Conservation (phyloP, 1,284 basidiomycete genomes). For the Apiotrichum veenhuisii region DNA sequence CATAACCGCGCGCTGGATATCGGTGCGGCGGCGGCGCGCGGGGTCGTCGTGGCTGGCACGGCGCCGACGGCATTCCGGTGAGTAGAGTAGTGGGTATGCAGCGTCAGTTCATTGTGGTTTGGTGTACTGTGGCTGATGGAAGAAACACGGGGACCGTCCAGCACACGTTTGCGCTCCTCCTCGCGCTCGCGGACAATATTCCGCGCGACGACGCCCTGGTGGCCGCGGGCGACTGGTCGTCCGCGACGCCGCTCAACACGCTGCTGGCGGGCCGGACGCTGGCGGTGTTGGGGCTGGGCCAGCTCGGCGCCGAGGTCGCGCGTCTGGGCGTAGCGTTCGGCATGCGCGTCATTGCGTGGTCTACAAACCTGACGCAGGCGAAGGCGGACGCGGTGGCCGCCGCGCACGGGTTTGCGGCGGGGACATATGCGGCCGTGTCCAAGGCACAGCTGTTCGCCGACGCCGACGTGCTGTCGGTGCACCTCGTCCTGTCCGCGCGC, state of each 20-base stretch:
- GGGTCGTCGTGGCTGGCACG: constrained; percentile 60
- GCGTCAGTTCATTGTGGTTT: not conserved
- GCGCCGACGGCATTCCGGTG: constrained; percentile 21
- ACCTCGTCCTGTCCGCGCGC: constrained; percentile 3
- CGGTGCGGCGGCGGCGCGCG: constrained; percentile 51
- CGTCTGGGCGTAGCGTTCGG: constrained; percentile 59
- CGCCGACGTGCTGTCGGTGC: constrained; percentile 50
- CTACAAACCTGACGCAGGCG: constrained; percentile 59
- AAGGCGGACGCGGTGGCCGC: constrained; percentile 58
- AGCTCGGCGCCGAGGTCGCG: constrained; percentile 52
- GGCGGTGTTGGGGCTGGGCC: constrained; percentile 60
- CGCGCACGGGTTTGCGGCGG: constrained; percentile 40
- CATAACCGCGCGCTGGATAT: constrained; percentile 56
- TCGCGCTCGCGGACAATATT: constrained; percentile 57
- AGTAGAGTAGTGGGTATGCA: not conserved
- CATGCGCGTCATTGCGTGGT: constrained; percentile 63
- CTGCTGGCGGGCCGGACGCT: constrained; percentile 54
- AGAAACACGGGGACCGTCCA: constrained; percentile 19
- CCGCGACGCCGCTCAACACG: constrained; percentile 18
- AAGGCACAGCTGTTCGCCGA: constrained; percentile 57
- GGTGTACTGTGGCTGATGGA: not conserved
- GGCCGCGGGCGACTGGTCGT: constrained; percentile 24
- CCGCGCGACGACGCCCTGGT: constrained; percentile 53
- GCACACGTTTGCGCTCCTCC: constrained; percentile 61
- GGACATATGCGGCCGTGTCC: constrained; percentile 35